Conservation (phyloP, 257 asterid genomes). For the Catharanthus roseus region DNA sequence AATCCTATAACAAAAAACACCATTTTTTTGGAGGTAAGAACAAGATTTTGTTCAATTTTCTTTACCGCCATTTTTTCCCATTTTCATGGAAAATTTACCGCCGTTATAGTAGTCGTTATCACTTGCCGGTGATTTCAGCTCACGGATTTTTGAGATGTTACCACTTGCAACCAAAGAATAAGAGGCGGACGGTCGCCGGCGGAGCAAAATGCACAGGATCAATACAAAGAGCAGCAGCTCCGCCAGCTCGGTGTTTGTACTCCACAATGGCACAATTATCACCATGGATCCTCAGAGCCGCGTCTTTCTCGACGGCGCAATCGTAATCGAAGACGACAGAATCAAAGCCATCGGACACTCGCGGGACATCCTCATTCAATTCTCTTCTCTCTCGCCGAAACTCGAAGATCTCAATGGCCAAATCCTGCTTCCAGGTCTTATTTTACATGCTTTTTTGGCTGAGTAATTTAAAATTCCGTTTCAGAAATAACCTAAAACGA, state of each 20-base stretch:
- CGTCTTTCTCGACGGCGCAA: conserved; percentile 56
- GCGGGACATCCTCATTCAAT: conserved; percentile 35
- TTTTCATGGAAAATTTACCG: too few species aligned
- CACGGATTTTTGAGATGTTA: too few species aligned
- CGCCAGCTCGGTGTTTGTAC: conserved; percentile 34
- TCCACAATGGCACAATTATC: conserved; percentile 56
- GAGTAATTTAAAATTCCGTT: neutral
- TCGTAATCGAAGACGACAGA: conserved; percentile 43
- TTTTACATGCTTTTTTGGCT: neutral
- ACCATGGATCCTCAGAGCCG: conserved; percentile 58
- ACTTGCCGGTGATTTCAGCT: too few species aligned
- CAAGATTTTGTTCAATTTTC: too few species aligned
- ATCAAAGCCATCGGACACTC: conserved; percentile 58
- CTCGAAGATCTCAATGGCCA: conserved; percentile 43
- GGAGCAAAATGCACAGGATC: neutral
- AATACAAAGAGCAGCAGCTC: conserved; percentile 5
- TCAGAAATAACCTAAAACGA: neutral
- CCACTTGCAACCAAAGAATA: too few species aligned
- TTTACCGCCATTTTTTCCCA: too few species aligned
- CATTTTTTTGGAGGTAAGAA: too few species aligned
- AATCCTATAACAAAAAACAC: too few species aligned
- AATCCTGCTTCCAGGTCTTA: conserved; percentile 52
- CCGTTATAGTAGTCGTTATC: too few species aligned
- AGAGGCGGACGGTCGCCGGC: too few species aligned
- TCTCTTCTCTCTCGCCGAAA: conserved; percentile 36